Evolutionary conservation across 192 early-diverging fungal genomes (phyloP).

Genomic region (Piromyces finnis): DNA sequence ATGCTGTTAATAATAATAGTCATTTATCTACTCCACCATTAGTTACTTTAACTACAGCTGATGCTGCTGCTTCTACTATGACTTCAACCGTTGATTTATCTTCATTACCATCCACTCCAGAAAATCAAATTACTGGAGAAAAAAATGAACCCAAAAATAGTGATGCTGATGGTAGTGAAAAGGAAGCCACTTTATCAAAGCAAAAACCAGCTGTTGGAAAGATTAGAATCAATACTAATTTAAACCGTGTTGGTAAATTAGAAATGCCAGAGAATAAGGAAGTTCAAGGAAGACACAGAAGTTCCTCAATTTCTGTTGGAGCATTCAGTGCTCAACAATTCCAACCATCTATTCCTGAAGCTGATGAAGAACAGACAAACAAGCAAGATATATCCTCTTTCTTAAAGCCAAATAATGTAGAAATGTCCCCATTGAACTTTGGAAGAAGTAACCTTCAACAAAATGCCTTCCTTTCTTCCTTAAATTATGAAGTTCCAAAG

Average conservation of each 20-base stretch:
- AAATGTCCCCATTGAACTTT: constrained; percentile 15
- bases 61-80: not conserved
- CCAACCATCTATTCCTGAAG: not conserved
- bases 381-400: constrained; percentile 2
- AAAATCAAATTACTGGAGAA: constrained; percentile 1
- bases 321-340: constrained; percentile 1
- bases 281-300: constrained; percentile 30
- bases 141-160: not conserved
- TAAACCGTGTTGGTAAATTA: constrained; percentile 9
- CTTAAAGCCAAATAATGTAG: constrained; percentile 17
- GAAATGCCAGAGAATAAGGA: constrained; percentile 16
- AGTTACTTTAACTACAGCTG: not conserved
- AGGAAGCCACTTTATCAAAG: constrained; percentile 1
- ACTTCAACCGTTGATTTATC: not conserved
- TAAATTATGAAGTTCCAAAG: constrained; percentile 27
- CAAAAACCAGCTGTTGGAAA: not conserved
- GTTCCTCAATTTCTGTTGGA: constrained; percentile 40
- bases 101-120: not conserved
- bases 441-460: not conserved
- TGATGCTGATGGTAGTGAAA: constrained; percentile 2
- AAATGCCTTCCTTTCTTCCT: constrained; percentile 13
- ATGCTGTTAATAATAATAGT: not conserved
- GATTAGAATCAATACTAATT: not conserved
- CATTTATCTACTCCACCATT: not conserved
- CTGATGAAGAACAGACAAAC: not conserved